Base-by-base conservation (phyloP, 1,284 basidiomycete species). In the Apiotrichum porosum region DNA sequence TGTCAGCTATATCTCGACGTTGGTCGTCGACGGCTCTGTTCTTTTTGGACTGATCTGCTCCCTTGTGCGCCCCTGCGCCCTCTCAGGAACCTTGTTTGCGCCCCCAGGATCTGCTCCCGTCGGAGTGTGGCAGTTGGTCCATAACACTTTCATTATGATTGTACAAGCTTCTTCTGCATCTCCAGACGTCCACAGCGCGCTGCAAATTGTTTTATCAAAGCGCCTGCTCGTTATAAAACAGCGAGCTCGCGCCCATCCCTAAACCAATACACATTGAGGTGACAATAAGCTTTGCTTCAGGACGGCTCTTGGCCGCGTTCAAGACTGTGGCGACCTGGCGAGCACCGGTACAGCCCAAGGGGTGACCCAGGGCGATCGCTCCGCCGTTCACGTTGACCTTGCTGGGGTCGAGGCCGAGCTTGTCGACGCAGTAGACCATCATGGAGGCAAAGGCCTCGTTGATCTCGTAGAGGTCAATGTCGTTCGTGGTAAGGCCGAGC, bases 231-330 rank as follows among this genome's bases (percentile, higher is more conserved):
- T n/a, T n/a, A n/a, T n/a, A n/a, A n/a, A n/a, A n/a, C n/a, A n/a
- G n/a, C n/a, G n/a, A n/a, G n/a, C n/a, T n/a, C 64, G 75, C 73
- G 46, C 76, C 52, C 93, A 95, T 94, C 32, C 89, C 90, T 30
- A 81, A 83, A 17, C 92, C 93, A 63, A 97, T 88, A 72, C 94
- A 97, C 94, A 97, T 97, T 61, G 83, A 87, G 1, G 90, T 90
- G 37, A 89, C 84, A 59, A 94, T 90, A 46, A 89, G 84, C 80
- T 89, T 89, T 6, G 26, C 24, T 57, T 83, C 83, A 43, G 83
- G 78, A 52, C 86, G 79, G 51, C 89, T 79, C 57, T 82, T 77
- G 36, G 94, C 76, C 65, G 92, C 90, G 55, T 86, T 81, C 26
- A 97, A 76, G 9, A 86, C 90, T 0, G 93, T 95, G 13, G 84